A percentile compares a stretch with the other conserved stretches of the same genome.
Evolutionary conservation across 2,329 filamentous ascomycete species (phyloP).

Genomic region (Fusarium haematococcum): DNA sequence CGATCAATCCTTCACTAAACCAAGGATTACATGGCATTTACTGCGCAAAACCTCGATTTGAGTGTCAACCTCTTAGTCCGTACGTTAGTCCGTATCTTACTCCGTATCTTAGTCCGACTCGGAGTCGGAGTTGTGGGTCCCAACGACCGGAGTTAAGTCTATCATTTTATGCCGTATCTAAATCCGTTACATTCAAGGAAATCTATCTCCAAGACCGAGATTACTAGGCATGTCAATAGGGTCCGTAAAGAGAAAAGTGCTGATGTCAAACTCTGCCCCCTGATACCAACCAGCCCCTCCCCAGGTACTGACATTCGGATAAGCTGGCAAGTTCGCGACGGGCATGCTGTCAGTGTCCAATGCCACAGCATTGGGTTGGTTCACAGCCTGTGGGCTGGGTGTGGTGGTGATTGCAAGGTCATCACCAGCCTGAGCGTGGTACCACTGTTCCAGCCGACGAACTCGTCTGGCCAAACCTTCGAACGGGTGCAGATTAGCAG

Average conservation of each 20-base stretch:
- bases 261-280: conserved; percentile 15
- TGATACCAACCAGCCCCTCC: conserved; percentile 11
- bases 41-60: neutral
- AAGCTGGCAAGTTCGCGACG: neutral
- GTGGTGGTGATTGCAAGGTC: neutral
- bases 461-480: conserved; percentile 33
- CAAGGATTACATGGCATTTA: neutral
- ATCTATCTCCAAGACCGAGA: neutral
- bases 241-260: conserved; percentile 33
- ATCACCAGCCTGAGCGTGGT: conserved; percentile 7
- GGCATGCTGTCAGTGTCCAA: neutral
- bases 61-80: neutral
- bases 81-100: conserved; percentile 1
- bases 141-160: neutral
- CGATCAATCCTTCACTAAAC: neutral
- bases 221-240: conserved; percentile 20
- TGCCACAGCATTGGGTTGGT: neutral
- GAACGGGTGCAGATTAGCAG: conserved; percentile 30
- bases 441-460: conserved; percentile 33
- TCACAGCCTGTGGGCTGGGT: neutral
- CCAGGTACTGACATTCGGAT: conserved; percentile 3
- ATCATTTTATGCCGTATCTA: neutral
- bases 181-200: neutral
- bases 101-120: neutral
- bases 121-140: neutral